A percentile compares a stretch with the other conserved stretches of the same genome.
Evolutionary conservation across 2,329 filamentous ascomycete genomes (phyloP).

Genomic region (Herpotrichia juniperi): DNA sequence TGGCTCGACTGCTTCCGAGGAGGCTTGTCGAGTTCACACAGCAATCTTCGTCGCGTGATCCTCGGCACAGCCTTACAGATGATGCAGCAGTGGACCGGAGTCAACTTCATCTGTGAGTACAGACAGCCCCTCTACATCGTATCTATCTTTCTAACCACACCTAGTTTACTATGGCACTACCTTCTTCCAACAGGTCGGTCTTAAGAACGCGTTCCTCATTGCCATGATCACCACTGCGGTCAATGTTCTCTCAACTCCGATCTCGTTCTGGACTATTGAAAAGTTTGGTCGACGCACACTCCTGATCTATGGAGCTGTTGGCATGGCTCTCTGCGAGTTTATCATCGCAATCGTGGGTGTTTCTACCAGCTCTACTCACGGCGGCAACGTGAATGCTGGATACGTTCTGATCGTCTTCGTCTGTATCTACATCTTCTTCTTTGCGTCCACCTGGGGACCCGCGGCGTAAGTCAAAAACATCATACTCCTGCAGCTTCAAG

Average conservation of each 20-base stretch:
- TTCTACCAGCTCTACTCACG: conserved; percentile 46
- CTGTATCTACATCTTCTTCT: conserved; percentile 92
- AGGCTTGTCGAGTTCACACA: conserved; percentile 56
- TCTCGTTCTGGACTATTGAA: conserved; percentile 89
- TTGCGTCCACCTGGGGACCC: conserved; percentile 87
- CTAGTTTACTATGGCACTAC: conserved; percentile 67
- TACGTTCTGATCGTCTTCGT: conserved; percentile 78
- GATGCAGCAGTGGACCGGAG: conserved; percentile 70
- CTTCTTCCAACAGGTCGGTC: conserved; percentile 81
- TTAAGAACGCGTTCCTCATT: conserved; percentile 80
- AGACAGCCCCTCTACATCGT: too few relatives aligned
- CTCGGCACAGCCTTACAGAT: conserved; percentile 57
- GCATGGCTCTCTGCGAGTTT: conserved; percentile 89
- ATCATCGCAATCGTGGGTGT: conserved; percentile 74
- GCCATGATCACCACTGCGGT: conserved; percentile 85
- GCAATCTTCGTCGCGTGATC: conserved; percentile 55
- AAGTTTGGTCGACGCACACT: conserved; percentile 79
- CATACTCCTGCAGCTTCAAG: too few relatives aligned
- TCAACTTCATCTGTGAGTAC: conserved; percentile 72
- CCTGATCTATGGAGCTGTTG: conserved; percentile 76
- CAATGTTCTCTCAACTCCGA: conserved; percentile 83
- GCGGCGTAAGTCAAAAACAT: too few relatives aligned
- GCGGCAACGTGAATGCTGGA: conserved; percentile 57
- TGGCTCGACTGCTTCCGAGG: conserved; percentile 72
- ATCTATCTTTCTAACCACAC: conserved; percentile 9